Conservation (phyloP, 768 basidiomycete species). For the Rhizopogon rudus region DNA sequence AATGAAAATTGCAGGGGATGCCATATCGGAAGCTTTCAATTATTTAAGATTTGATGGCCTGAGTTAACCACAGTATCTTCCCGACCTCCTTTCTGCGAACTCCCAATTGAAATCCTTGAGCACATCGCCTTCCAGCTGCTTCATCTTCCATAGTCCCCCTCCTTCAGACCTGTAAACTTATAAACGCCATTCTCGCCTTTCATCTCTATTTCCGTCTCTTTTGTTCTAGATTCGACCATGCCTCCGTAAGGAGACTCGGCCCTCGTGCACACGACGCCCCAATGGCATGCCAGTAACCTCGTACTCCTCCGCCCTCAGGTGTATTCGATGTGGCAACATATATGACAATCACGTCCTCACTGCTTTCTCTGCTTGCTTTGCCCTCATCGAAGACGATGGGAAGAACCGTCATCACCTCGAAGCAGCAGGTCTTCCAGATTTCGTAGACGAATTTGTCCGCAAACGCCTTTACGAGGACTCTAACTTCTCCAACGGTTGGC, state of each 20-base stretch:
- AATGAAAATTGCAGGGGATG: no score
- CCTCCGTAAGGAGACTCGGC: slow-evolving; percentile 47
- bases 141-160: slow-evolving; percentile 38
- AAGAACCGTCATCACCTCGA: slow-evolving; percentile 55
- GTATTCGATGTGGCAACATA: slow-evolving; percentile 28
- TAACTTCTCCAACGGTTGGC: slow-evolving; percentile 46
- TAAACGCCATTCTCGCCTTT: slow-evolving; percentile 33
- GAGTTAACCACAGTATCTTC: no score
- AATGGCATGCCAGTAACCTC: slow-evolving; percentile 33
- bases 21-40: no score
- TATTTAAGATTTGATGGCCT: no score
- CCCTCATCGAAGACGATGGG: slow-evolving; percentile 69
- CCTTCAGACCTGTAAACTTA: slow-evolving; percentile 35
- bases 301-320: slow-evolving; percentile 28
- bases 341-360: slow-evolving; percentile 25
- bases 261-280: slow-evolving; percentile 31
- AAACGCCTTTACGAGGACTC: slow-evolving; percentile 40
- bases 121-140: slow-evolving; percentile 44
- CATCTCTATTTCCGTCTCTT: slow-evolving; percentile 53
- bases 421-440: slow-evolving; percentile 42
- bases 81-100: slow-evolving; percentile 19
- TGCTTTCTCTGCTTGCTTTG: slow-evolving; percentile 41
- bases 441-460: slow-evolving; percentile 41
- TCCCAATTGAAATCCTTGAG: slow-evolving; percentile 45
- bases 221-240: slow-evolving; percentile 51